Base-by-base conservation (phyloP, 1,139 yeast species). In the Ashbya aceris region DNA sequence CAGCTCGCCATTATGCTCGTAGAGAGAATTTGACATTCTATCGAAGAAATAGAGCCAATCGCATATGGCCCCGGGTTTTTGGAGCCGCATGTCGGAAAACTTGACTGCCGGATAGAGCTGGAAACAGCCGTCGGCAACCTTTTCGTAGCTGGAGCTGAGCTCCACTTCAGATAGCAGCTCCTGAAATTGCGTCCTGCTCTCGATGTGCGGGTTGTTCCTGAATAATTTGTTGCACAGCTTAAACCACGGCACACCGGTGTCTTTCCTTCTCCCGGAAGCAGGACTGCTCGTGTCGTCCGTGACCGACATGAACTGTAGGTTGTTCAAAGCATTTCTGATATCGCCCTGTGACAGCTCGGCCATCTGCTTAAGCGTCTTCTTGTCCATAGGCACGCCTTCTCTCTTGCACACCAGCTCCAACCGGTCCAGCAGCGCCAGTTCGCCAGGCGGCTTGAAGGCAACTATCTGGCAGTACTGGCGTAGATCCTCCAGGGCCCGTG, bases 41-140 rank as follows among this genome's bases (percentile, higher is more conserved):
- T 87, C 96, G 49, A 77, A 74, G 56, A 81, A 83, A 49, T 66
- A 72, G 27, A 84, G 58, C 96, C 96, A 89, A 48, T 86, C 95
- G 36, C 85, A 76, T 10, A 86, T 64, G 34, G 64, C 67, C 10
- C 76, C 64, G 0, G 95, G 86, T 49, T 81, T 82, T n/a, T 54
- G 51, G 30, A 86, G 63, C 35, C 79, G 69, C 48, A 76, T 80
- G 54, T 85, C 95, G 39, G 81, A 79, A 50, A 73, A 75, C 45
- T 77, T 70, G 47, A 75, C 67, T 2, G 57, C 59, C 1, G 71
- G 74, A 56, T 80, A 86, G 36, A 72, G 63, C 39, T 80, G 73
- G 61, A 86, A 89, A 53, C 91, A 81, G 1, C 94, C 94, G 47
- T 69, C 69, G 2, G 83, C 61, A 7, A 87, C 76, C 51, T 76